Evolutionary conservation across 2,329 filamentous ascomycete species (phyloP), one percentile per base, ranked within the genome.

Genomic region (Aspergillus transmontanensis): DNA sequence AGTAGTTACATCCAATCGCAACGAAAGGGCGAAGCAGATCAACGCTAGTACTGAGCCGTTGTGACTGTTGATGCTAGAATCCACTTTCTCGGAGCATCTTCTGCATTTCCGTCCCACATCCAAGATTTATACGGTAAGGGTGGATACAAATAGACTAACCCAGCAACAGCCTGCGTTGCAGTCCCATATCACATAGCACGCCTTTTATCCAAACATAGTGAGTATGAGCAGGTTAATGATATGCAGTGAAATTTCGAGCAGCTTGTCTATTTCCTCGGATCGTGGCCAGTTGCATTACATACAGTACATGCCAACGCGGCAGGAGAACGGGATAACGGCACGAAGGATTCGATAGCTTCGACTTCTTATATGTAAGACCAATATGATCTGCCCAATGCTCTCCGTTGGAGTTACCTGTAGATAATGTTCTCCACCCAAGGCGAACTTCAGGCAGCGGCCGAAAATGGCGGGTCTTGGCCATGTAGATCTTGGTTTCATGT

Each of bases 311-410:
- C 51, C 32, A 54, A 34, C 9, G 11, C 51, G 51, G 32, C 30
- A 54, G 30, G 34, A 23, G 32, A 34, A 54, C 51, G 51, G 51
- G 30, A 39, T 12, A 16, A 34, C 14, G 21, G 11, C 51, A 36
- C 51, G 51, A 54, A 54, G 51, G 51, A 54, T 54, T 23, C 51
- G 32, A 54, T 54, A 54, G 51, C 51, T 36, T 54, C 51, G 12
- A 16, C 12, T 36, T 36, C 51, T 39, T 54, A 54, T 26, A 39
- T 54, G 19, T 21, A 54, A 16, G 19, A 54, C 48, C 46, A 21
- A 36, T 32, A 2, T 36, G 30, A 54, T 54, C 51, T 32, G 32
- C 51, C 32, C 30, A 53, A 53, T 53, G 9, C 50, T n/a, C 4
- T 34, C 5, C 14, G 11, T 53, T 53, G 50, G 26, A 19, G 16